These are phyloP conservation scores for Diaporthe ilicicola DNA, from an alignment of 2,329 filamentous ascomycete species.

Conservation along the genomic window DNA sequence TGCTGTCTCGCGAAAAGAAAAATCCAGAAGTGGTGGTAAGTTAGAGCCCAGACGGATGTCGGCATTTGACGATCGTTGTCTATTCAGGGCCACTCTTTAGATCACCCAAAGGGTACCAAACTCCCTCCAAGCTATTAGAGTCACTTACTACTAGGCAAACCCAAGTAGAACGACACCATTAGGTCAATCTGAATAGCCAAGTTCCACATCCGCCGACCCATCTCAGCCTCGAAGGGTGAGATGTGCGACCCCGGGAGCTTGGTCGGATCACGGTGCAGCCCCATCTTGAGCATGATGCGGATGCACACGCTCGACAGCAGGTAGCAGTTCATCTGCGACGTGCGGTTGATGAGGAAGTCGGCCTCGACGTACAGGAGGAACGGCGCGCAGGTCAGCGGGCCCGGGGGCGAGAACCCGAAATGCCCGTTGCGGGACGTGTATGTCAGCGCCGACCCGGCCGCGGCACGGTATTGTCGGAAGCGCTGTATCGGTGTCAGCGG, in stretches of 20 bases:
- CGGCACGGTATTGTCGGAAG: conserved; percentile 57
- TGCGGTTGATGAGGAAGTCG: conserved; percentile 60
- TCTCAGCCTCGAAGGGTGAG: conserved; percentile 61
- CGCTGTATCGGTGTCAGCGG: conserved; percentile 51
- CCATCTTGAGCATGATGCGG: conserved; percentile 66
- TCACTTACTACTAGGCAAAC: conserved; percentile 56
- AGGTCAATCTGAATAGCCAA: conserved; percentile 67
- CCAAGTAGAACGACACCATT: conserved; percentile 72
- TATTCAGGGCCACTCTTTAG: neutral
- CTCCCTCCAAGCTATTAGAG: neutral
- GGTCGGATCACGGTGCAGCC: conserved; percentile 64
- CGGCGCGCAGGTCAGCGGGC: conserved; percentile 56
- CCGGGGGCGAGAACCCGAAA: conserved; percentile 55
- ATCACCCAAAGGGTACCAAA: no score
- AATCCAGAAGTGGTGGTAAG: neutral
- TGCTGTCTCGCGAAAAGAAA: neutral
- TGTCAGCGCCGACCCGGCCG: conserved; percentile 60
- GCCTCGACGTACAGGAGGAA: conserved; percentile 62
- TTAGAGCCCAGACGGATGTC: no score
- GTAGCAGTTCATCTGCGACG: conserved; percentile 63
- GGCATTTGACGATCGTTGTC: neutral
- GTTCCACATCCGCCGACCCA: conserved; percentile 62
- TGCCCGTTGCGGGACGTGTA: conserved; percentile 46
- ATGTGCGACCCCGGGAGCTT: conserved; percentile 54
- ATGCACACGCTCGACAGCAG: conserved; percentile 59